A percentile compares a stretch with the other conserved stretches of the same genome.
phyloP scores from a whole-genome alignment of 495 filamentous ascomycete genomes.

The Hyphodiscus hymeniophilus region DNA sequence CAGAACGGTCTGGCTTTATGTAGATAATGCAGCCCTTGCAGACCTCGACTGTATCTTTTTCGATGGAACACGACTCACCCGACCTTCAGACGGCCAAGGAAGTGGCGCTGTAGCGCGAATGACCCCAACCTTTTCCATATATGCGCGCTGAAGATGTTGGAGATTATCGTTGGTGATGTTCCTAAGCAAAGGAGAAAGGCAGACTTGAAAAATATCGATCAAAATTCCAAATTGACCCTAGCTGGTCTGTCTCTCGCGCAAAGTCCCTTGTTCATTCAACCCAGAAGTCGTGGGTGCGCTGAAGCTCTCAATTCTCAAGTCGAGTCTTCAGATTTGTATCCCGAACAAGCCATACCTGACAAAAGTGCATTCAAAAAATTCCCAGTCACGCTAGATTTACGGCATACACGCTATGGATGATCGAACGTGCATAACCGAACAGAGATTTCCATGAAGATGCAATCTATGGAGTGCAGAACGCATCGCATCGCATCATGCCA shows the following conservation, averaged over 20 bases:
- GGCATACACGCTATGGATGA: background rate
- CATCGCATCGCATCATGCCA: background rate
- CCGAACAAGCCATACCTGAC: background rate
- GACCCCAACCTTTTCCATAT: background rate
- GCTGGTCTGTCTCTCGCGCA: background rate
- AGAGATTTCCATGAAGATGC: background rate
- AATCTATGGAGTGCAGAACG: background rate
- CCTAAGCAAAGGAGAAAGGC: background rate
- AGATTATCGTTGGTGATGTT: background rate
- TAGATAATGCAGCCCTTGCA: constrained; percentile 8
- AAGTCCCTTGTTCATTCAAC: too few relatives aligned
- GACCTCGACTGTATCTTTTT: constrained; percentile 9
- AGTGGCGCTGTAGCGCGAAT: background rate
- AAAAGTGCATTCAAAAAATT: too few relatives aligned
- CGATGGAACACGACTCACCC: background rate
- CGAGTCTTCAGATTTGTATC: background rate
- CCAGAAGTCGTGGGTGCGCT: too few relatives aligned
- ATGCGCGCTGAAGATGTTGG: background rate
- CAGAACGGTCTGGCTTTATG: background rate
- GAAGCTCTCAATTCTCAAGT: background rate
- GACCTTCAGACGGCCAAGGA: background rate
- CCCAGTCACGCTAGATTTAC: too few relatives aligned
- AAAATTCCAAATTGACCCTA: background rate
- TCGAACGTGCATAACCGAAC: constrained; percentile 14
- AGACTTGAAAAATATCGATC: background rate